phyloP scores from a whole-genome alignment of 2,329 filamentous ascomycete genomes.

The Acrocalymma vagum region DNA sequence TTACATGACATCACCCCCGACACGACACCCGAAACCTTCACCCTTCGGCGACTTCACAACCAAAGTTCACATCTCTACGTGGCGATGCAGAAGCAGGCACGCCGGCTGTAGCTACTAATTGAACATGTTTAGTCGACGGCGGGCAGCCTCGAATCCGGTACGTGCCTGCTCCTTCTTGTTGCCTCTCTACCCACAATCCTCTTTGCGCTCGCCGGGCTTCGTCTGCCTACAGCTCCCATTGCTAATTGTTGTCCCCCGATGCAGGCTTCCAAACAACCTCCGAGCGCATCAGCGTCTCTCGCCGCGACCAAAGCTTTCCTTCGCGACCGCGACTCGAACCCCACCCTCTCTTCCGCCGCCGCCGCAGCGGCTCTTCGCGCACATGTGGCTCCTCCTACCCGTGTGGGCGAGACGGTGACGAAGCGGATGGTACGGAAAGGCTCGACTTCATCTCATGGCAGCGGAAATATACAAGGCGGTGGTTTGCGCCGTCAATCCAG shows the following conservation, averaged over 20 bases:
- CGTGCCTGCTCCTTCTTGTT: slow-evolving; percentile 18
- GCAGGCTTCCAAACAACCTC: slow-evolving; percentile 55
- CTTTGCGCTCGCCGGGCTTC: no score
- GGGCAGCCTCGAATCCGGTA: slow-evolving; percentile 46
- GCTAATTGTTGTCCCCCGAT: slow-evolving; percentile 30
- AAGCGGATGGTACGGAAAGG: slow-evolving; percentile 81
- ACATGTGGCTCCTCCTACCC: slow-evolving; percentile 78
- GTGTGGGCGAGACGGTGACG: slow-evolving; percentile 83
- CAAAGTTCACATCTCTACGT: slow-evolving; percentile 1
- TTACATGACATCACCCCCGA: no score
- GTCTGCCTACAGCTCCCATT: slow-evolving; percentile 6
- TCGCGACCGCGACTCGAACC: slow-evolving; percentile 69
- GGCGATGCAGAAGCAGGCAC: slow-evolving; percentile 33
- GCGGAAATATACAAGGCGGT: slow-evolving; percentile 51
- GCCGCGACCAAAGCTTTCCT: slow-evolving; percentile 85
- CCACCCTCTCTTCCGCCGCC: slow-evolving; percentile 80
- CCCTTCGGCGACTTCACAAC: no score
- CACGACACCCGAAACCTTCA: no score
- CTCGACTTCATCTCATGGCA: slow-evolving; percentile 74
- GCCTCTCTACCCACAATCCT: no score
- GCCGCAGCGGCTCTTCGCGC: slow-evolving; percentile 85
- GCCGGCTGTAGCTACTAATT: slow-evolving; percentile 30
- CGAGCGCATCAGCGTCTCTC: slow-evolving; percentile 76
- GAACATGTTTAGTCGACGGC: slow-evolving; percentile 43
- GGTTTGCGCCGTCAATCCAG: slow-evolving; percentile 63